These are phyloP conservation scores for Phytopythium sindhum DNA, from an alignment of 352 stramenopile species.

Conservation along the genomic window DNA sequence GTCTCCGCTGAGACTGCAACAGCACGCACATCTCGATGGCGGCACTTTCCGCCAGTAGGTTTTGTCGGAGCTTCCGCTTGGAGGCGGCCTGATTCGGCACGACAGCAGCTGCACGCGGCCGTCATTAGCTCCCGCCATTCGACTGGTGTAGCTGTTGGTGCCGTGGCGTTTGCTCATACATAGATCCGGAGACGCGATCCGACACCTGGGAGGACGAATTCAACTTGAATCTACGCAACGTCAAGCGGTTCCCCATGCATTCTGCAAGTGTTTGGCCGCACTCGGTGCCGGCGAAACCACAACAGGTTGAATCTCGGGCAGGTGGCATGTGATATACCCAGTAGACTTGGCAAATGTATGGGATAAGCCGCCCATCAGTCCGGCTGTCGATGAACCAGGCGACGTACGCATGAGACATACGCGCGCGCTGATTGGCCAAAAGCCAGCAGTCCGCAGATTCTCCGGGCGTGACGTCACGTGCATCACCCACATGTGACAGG, in stretches of 20 bases:
- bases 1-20: not conserved
- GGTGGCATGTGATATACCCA: conserved; percentile 9
- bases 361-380: not conserved
- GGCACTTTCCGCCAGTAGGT: not conserved
- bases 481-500: conserved; percentile 17
- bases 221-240: conserved; percentile 7
- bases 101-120: too few relatives aligned
- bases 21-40: too few relatives aligned
- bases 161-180: not conserved
- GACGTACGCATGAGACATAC: conserved; percentile 1
- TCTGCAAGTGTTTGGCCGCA: not conserved
- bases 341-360: conserved; percentile 4
- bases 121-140: too few relatives aligned
- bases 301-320: conserved; percentile 7
- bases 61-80: not conserved
- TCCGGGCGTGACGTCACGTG: conserved; percentile 8
- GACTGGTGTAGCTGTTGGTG: too few relatives aligned
- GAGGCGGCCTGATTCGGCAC: too few relatives aligned
- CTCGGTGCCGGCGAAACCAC: not conserved
- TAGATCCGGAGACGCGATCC: not conserved
- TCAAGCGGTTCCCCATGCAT: not conserved
- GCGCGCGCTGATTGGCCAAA: conserved; percentile 1
- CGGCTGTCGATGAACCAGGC: not conserved
- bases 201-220: conserved; percentile 1
- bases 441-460: not conserved